A percentile compares a stretch with the other conserved stretches of the same genome.
These are phyloP conservation scores for Alternaria postmessia DNA, from an alignment of 2,329 filamentous ascomycete genomes.

Conservation along the genomic window DNA sequence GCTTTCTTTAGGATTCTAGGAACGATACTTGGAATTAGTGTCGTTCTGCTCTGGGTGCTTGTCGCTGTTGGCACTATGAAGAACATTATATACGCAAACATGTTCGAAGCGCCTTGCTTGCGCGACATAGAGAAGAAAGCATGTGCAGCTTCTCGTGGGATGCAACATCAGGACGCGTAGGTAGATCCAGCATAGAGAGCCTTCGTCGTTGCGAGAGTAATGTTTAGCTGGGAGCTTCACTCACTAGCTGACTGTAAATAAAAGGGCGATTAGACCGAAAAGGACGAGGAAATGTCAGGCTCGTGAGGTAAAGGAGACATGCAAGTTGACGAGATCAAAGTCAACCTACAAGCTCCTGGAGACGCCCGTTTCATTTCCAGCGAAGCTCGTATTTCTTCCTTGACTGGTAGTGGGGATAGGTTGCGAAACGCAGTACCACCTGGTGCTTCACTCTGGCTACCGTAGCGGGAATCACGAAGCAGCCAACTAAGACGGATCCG, in stretches of 20 bases:
- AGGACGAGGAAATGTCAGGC: no score
- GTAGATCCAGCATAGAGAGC: background rate
- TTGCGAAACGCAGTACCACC: background rate
- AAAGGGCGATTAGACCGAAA: no score
- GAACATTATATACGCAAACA: conserved; percentile 57
- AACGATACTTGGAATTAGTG: conserved; percentile 57
- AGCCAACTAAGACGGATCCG: background rate
- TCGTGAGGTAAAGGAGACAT: no score
- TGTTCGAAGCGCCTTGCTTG: conserved; percentile 65
- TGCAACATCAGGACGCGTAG: conserved; percentile 6
- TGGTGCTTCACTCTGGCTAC: background rate
- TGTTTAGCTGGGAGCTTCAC: no score
- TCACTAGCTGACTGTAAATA: no score
- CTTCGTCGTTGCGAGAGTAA: no score
- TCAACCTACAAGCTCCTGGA: no score
- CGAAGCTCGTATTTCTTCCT: background rate
- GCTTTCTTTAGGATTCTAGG: conserved; percentile 64
- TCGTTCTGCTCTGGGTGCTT: conserved; percentile 64
- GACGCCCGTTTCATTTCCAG: background rate
- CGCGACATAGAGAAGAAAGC: conserved; percentile 36
- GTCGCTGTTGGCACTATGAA: conserved; percentile 59
- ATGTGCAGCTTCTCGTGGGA: conserved; percentile 14
- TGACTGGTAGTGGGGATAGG: background rate
- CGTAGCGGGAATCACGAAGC: background rate
- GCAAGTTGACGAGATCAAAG: no score